Evolutionary conservation across 441 rosid species (phyloP).

Genomic region (Populus trichocarpa): DNA sequence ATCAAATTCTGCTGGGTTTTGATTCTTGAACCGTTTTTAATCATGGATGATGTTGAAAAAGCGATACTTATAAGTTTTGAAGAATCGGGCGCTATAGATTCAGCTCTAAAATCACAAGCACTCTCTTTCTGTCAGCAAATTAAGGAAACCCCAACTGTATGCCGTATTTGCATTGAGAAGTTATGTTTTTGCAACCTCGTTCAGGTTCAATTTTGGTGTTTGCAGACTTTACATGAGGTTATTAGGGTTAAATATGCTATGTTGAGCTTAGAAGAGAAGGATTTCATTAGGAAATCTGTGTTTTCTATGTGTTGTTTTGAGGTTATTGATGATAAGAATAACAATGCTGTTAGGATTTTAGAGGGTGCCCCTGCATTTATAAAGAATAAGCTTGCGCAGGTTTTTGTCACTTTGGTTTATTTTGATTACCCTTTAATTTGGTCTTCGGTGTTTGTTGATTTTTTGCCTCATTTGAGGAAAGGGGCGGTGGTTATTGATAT

Average conservation of each 20-base stretch:
- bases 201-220: slow-evolving; percentile 96
- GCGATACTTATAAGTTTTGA: slow-evolving; percentile 81
- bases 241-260: slow-evolving; percentile 45
- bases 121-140: slow-evolving; percentile 53
- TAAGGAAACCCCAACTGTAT: slow-evolving; percentile 51
- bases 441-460: slow-evolving; percentile 76
- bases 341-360: slow-evolving; percentile 43
- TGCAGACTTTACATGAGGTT: slow-evolving; percentile 81
- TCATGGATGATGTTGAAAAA: slow-evolving; percentile 77
- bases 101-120: slow-evolving; percentile 57
- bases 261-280: slow-evolving; percentile 61
- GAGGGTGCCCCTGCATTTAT: slow-evolving; percentile 75
- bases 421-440: slow-evolving; percentile 81
- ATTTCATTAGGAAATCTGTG: slow-evolving; percentile 49
- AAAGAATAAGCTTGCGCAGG: slow-evolving; percentile 92
- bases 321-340: slow-evolving; percentile 37
- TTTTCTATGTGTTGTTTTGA: slow-evolving; percentile 70
- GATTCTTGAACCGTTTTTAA: slow-evolving; percentile 2
- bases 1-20: slow-evolving; percentile 5
- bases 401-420: slow-evolving; percentile 77
- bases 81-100: slow-evolving; percentile 57
- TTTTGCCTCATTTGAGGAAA: slow-evolving; percentile 56
- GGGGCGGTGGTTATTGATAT: slow-evolving; percentile 75
- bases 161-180: slow-evolving; percentile 67
- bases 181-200: slow-evolving; percentile 52